A percentile compares a stretch with the other conserved stretches of the same genome.
These are phyloP conservation scores for Leccinum broughii DNA, from an alignment of 768 basidiomycete species.

Conservation along the genomic window DNA sequence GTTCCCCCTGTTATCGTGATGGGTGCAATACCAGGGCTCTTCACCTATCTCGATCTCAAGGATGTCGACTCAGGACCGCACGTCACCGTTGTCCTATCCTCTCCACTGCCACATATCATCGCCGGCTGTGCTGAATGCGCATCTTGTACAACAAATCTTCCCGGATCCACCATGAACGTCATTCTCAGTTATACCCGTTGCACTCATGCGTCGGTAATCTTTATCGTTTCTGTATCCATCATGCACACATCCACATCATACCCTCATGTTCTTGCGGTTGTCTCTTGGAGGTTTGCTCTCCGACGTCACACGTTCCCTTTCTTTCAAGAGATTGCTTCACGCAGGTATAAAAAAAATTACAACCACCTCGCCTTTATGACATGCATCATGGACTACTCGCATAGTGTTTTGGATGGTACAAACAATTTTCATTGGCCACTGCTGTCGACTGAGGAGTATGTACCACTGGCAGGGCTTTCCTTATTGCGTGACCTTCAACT, in stretches of 20 bases:
- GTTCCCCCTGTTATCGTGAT: conserved; percentile 29
- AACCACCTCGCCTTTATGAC: conserved; percentile 21
- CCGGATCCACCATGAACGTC: conserved; percentile 12
- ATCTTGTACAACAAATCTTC: conserved; percentile 24
- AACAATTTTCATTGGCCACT: conserved; percentile 12
- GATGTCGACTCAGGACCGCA: conserved; percentile 4
- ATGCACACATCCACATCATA: conserved; percentile 31
- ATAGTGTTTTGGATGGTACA: conserved; percentile 25
- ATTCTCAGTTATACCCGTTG: conserved; percentile 27
- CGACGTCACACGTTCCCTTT: conserved; percentile 17
- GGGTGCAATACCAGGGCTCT: conserved; percentile 31
- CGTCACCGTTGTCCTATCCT: conserved; percentile 2
- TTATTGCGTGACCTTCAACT: conserved; percentile 26
- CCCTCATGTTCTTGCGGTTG: conserved; percentile 20
- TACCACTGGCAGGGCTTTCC: conserved; percentile 23
- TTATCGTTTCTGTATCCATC: conserved; percentile 38
- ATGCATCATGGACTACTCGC: conserved; percentile 32
- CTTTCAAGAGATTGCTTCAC: conserved; percentile 11
- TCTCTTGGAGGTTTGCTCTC: conserved; percentile 20
- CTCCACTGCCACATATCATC: conserved; percentile 6
- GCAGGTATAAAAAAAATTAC: conserved; percentile 25
- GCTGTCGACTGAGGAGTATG: conserved; percentile 17
- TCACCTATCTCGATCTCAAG: conserved; percentile 19
- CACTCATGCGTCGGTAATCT: conserved; percentile 31
- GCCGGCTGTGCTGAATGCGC: conserved; percentile 19